A percentile compares a stretch with the other conserved stretches of the same genome.
These are phyloP conservation scores for Pseudoperonospora humuli DNA, from an alignment of 352 stramenopile species.

Conservation along the genomic window DNA sequence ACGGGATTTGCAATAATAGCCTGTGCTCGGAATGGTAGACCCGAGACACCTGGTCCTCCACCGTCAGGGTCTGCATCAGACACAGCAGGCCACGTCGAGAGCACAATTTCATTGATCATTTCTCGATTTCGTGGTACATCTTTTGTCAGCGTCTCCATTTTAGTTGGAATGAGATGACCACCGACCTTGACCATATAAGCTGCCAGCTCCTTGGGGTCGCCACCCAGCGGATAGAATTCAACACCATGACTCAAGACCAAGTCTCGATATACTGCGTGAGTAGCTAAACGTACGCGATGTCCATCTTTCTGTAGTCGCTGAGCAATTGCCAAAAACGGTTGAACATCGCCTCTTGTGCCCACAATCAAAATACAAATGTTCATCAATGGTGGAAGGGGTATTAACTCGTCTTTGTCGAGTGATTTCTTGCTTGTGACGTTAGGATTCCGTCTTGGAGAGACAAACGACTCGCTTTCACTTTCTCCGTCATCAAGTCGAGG, in stretches of 20 bases:
- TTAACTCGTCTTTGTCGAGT: too few species aligned
- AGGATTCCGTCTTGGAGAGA: too few species aligned
- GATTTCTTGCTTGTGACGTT: too few species aligned
- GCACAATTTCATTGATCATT: conserved; percentile 88
- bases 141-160: conserved; percentile 46
- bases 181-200: conserved; percentile 90
- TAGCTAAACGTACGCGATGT: conserved; percentile 88
- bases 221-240: conserved; percentile 74
- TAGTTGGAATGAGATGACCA: conserved; percentile 64
- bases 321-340: conserved; percentile 82
- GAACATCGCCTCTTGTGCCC: conserved; percentile 81
- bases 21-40: conserved; percentile 73
- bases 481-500: too few species aligned
- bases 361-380: conserved; percentile 88
- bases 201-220: conserved; percentile 66
- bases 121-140: conserved; percentile 78
- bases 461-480: too few species aligned
- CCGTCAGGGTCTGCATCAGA: conserved; percentile 71
- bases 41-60: conserved; percentile 29
- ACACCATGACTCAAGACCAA: conserved; percentile 69
- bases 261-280: conserved; percentile 82
- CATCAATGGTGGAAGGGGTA: too few species aligned
- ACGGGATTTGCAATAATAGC: conserved; percentile 94
- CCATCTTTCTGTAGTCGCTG: conserved; percentile 74
- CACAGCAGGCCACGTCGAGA: conserved; percentile 85